phyloP scores from a whole-genome alignment of 1,284 basidiomycete species.

The Omphalotus olearius region DNA sequence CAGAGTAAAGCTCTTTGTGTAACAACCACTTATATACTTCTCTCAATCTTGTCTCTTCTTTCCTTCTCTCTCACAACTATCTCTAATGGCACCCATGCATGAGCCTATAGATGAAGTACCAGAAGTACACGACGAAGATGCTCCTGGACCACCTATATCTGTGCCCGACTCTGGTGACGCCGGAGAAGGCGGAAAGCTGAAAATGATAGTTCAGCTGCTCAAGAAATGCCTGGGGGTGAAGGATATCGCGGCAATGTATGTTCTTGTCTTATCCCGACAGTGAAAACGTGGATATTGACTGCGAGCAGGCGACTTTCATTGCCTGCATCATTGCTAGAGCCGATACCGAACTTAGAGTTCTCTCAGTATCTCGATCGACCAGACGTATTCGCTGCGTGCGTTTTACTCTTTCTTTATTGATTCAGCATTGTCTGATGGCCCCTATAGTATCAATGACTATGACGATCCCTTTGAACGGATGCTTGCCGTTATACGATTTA shows the following conservation, averaged over 20 bases:
- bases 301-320: conserved; percentile 75
- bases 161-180: conserved; percentile 71
- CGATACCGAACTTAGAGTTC: conserved; percentile 92
- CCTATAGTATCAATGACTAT: conserved; percentile 79
- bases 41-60: neutral
- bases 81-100: conserved; percentile 1
- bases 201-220: conserved; percentile 84
- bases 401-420: neutral
- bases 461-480: conserved; percentile 90
- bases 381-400: conserved; percentile 84
- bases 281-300: neutral
- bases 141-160: conserved; percentile 57
- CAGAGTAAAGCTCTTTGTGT: too few relatives aligned
- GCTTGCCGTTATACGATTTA: conserved; percentile 85
- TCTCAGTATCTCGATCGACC: conserved; percentile 95
- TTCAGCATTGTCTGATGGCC: conserved; percentile 3
- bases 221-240: conserved; percentile 88
- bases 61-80: neutral
- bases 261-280: conserved; percentile 15
- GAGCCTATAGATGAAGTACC: neutral
- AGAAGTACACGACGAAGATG: conserved; percentile 43
- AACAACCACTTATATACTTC: too few relatives aligned
- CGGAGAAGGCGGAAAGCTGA: conserved; percentile 85
- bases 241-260: conserved; percentile 87
- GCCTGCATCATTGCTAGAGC: conserved; percentile 86